Conservation (phyloP, 176 grass and related monocot genomes). For the Lolium multiflorum region DNA sequence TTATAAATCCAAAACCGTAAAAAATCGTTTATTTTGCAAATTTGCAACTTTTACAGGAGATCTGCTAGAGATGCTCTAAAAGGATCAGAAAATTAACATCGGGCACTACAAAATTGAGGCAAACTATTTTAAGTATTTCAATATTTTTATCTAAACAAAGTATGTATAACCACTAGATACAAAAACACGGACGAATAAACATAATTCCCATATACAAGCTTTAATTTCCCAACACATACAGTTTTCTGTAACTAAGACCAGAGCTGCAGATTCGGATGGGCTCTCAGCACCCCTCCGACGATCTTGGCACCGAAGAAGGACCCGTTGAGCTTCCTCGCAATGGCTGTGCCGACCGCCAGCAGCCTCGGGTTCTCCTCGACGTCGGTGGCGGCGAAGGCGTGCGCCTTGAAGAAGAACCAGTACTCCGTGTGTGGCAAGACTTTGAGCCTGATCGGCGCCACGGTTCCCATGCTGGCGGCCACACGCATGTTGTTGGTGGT, state of each 20-base stretch:
- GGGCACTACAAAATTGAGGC: not conserved
- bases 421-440: not conserved
- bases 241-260: not conserved
- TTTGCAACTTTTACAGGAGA: too few relatives aligned
- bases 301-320: not conserved
- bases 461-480: not conserved
- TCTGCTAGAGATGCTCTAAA: not conserved
- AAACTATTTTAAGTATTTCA: not conserved
- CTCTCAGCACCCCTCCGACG: not conserved
- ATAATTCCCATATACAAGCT: not conserved
- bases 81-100: not conserved
- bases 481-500: not conserved
- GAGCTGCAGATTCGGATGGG: not conserved
- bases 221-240: not conserved
- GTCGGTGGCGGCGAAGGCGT: not conserved
- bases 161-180: too few relatives aligned
- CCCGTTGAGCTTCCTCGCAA: not conserved
- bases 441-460: not conserved
- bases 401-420: constrained; percentile 40
- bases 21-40: too few relatives aligned
- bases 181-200: not conserved
- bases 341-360: not conserved
- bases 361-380: not conserved
- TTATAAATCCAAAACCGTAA: too few relatives aligned
- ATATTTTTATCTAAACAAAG: too few relatives aligned